These are phyloP conservation scores for Kockovaella imperatae DNA, from an alignment of 768 basidiomycete genomes.

Conservation along the genomic window DNA sequence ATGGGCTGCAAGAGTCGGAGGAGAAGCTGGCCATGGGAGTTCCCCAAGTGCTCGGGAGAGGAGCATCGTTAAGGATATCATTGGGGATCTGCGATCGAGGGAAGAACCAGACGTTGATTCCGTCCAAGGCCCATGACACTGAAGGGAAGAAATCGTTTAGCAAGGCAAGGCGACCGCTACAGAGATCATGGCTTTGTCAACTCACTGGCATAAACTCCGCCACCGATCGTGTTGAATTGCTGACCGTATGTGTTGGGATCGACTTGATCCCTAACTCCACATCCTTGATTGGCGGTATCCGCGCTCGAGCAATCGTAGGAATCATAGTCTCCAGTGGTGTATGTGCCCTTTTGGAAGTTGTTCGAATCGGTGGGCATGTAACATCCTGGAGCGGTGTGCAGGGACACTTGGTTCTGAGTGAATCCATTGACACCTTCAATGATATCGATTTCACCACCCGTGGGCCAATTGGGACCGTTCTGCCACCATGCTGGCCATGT, in stretches of 20 bases:
- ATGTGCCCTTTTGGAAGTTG: slow-evolving; percentile 16
- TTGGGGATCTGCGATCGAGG: slow-evolving; percentile 60
- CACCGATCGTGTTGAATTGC: slow-evolving; percentile 74
- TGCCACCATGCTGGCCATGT: slow-evolving; percentile 67
- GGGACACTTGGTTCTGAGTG: slow-evolving; percentile 48
- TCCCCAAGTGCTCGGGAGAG: slow-evolving; percentile 70
- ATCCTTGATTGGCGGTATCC: slow-evolving; percentile 48
- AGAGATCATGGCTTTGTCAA: slow-evolving; percentile 18
- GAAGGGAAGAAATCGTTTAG: slow-evolving; percentile 2
- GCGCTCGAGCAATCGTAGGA: slow-evolving; percentile 39
- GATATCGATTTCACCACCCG: slow-evolving; percentile 47
- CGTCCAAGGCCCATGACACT: slow-evolving; percentile 70
- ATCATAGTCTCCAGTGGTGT: slow-evolving; percentile 42
- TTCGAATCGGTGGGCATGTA: slow-evolving; percentile 29
- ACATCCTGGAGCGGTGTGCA: slow-evolving; percentile 49
- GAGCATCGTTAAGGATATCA: slow-evolving; percentile 67
- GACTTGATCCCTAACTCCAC: slow-evolving; percentile 59
- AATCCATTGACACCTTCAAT: slow-evolving; percentile 50
- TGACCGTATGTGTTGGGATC: slow-evolving; percentile 64
- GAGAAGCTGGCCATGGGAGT: slow-evolving; percentile 71
- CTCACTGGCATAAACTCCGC: slow-evolving; percentile 85
- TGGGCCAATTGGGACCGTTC: slow-evolving; percentile 49
- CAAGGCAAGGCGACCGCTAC: not conserved
- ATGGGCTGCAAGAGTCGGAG: slow-evolving; percentile 64
- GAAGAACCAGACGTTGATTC: slow-evolving; percentile 78